Evolutionary conservation across 202 grass and related monocot genomes (phyloP), one percentile per base, ranked within the genome.

Genomic region (Zoysia matrella): DNA sequence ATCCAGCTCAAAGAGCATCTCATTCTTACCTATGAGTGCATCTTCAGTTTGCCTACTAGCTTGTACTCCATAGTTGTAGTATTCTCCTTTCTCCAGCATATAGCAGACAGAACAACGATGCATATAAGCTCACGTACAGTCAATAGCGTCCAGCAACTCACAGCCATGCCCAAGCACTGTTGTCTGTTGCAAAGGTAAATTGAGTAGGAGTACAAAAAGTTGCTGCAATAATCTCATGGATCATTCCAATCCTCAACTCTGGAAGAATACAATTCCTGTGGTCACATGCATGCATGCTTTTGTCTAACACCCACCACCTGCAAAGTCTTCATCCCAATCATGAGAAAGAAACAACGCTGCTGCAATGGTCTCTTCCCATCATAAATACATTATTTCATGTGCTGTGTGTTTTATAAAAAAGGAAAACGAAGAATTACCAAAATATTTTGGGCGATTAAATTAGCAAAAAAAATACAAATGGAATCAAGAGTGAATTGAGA

Each of bases 261-360:
- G 63, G 68, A 58, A 69, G 62, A 69, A 40, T 48, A 60, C 69
- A 74, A 86, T 51, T 80, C 71, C 71, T 81, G 72, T 65, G 85
- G 64, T 45, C 66, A 74, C 70, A 61, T 75, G 65, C 78, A 60
- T 69, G 49, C 48, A 8, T 53, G 53, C 64, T 75, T 71, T 80
- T 62, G 41, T 76, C 75, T 67, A 79, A 82, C 87, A 69, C 40
- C 75, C 48, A 41, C 63, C 71, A 41, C 82, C 80, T 90, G 88
- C 84, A 90, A 64, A 90, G 88, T 93, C 91, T 85, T 88, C 74
- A 11, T 67, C 60, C 82, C 86, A 71, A 88, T 88, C 82, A 91
- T 88, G 82, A 45, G 60, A 88, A 83, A 80, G 48, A 86, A 86
- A 86, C 88, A 90, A 90, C 12, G 75, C 84, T 90, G 74, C 83